Percentiles rank a stretch among this genome's conserved stretches.
Conservation (phyloP, 2,329 filamentous ascomycete genomes). For the Aureobasidium uvarum region DNA sequence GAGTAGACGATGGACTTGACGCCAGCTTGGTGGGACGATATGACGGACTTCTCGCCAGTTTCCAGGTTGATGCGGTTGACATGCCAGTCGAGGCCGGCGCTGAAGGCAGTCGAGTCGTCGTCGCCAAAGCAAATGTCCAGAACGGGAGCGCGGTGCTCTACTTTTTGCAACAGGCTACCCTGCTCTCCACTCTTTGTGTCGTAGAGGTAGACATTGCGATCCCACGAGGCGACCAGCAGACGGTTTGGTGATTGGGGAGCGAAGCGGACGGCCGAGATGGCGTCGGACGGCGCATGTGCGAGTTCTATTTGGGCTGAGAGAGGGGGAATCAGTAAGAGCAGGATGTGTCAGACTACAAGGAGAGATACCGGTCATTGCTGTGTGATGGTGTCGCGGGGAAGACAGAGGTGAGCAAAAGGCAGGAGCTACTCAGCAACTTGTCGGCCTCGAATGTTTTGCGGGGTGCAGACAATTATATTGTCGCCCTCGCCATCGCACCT, state of each 20-base stretch:
- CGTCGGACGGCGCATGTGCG: conserved; percentile 76
- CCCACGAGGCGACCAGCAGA: conserved; percentile 92
- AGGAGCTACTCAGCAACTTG: too few relatives aligned
- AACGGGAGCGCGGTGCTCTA: conserved; percentile 79
- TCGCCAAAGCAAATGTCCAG: conserved; percentile 89
- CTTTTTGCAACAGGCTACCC: conserved; percentile 66
- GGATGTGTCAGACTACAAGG: background rate
- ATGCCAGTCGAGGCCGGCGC: conserved; percentile 79
- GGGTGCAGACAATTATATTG: conserved; percentile 5
- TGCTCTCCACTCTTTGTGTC: conserved; percentile 59
- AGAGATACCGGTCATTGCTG: conserved; percentile 5
- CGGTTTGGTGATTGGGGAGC: conserved; percentile 71
- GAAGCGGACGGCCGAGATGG: conserved; percentile 83
- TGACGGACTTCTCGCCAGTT: conserved; percentile 67
- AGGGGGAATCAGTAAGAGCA: background rate
- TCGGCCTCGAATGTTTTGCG: conserved; percentile 9
- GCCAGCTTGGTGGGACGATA: conserved; percentile 75
- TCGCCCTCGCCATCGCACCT: background rate
- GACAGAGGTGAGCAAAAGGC: background rate
- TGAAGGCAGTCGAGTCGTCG: conserved; percentile 79
- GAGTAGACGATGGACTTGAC: conserved; percentile 85
- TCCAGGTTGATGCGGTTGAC: conserved; percentile 72
- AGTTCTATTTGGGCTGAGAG: conserved; percentile 68
- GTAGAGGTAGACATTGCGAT: conserved; percentile 87
- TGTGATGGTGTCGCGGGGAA: background rate